These are phyloP conservation scores for Acanthamoeba lenticulata DNA, from an alignment of 208 protist species.

Conservation along the genomic window DNA sequence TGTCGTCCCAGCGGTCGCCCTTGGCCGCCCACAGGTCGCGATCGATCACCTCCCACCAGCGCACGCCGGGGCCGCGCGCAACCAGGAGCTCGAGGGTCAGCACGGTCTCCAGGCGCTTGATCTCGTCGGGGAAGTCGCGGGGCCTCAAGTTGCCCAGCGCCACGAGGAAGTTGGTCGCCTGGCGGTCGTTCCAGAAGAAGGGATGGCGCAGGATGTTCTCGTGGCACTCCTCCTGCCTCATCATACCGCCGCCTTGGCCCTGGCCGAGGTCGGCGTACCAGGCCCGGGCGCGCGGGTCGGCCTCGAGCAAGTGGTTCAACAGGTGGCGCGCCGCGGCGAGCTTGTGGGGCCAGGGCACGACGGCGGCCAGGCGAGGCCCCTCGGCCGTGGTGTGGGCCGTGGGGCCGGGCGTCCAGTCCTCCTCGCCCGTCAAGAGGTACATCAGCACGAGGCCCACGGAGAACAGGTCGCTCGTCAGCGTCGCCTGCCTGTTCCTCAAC, in stretches of 20 bases:
- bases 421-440: neutral
- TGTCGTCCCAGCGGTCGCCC: neutral
- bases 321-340: neutral
- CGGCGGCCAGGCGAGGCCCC: neutral
- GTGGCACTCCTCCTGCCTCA: neutral
- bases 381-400: neutral
- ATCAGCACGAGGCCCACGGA: neutral
- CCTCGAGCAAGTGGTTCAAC: neutral
- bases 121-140: neutral
- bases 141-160: neutral
- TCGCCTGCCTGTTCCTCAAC: neutral
- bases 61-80: neutral
- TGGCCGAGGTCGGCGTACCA: slow-evolving; percentile 8
- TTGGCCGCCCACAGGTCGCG: neutral
- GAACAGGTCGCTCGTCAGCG: neutral
- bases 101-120: neutral
- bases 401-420: neutral
- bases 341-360: slow-evolving; percentile 13
- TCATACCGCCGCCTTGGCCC: no score
- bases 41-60: neutral
- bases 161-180: slow-evolving; percentile 12
- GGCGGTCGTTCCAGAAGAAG: slow-evolving; percentile 27
- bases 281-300: neutral
- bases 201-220: slow-evolving; percentile 31
- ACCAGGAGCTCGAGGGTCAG: neutral